Conservation (phyloP, 2,329 filamentous ascomycete species). For the Grosmannia penicillata region DNA sequence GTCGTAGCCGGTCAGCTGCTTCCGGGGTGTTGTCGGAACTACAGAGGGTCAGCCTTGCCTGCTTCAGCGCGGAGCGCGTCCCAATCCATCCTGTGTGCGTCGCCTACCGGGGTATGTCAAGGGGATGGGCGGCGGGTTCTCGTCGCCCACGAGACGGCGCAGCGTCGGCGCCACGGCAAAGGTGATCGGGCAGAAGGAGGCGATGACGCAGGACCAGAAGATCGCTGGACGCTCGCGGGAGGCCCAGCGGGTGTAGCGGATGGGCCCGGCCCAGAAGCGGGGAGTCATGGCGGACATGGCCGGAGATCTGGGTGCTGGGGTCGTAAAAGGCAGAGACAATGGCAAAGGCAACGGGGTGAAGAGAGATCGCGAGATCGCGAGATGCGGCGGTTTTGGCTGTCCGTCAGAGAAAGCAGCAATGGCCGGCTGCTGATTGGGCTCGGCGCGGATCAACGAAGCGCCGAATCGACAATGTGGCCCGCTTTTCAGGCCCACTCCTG, state of each 20-base stretch:
- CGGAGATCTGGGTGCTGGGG: background rate
- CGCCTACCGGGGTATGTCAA: constrained; percentile 93
- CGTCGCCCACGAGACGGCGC: constrained; percentile 57
- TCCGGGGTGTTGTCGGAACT: constrained; percentile 46
- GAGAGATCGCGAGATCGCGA: too few relatives aligned
- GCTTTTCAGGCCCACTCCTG: too few relatives aligned
- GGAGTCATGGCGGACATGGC: constrained; percentile 50
- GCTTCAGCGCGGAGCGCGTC: background rate
- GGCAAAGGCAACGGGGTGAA: too few relatives aligned
- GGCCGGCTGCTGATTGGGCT: constrained; percentile 1
- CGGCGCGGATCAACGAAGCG: background rate
- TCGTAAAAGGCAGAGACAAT: too few relatives aligned
- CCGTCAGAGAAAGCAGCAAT: background rate
- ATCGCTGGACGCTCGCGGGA: constrained; percentile 77
- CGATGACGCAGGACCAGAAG: constrained; percentile 75
- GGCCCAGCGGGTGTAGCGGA: constrained; percentile 80
- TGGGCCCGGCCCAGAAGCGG: constrained; percentile 69
- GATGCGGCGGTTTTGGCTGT: too few relatives aligned
- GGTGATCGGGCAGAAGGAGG: constrained; percentile 53
- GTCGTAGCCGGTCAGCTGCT: constrained; percentile 45
- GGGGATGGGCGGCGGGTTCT: constrained; percentile 57
- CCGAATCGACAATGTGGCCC: background rate
- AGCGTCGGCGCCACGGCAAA: constrained; percentile 62
- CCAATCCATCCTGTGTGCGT: too few relatives aligned
- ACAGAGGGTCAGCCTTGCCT: background rate